Evolutionary conservation across 768 basidiomycete genomes (phyloP).

Genomic region (Psilocybe cubensis): DNA sequence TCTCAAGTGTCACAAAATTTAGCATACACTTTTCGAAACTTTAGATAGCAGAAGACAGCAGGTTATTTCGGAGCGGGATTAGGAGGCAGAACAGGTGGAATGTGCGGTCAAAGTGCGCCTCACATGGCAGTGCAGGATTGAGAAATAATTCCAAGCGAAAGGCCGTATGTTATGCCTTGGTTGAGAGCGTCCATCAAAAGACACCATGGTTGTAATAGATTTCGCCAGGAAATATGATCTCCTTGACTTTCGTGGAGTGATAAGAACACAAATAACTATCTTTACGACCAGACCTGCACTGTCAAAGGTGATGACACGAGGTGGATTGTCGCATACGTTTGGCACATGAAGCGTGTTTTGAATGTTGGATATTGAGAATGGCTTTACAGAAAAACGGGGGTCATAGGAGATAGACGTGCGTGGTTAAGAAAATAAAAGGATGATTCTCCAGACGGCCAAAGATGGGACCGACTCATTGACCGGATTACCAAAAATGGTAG

Average conservation of each 20-base stretch:
- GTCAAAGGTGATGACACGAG: not conserved
- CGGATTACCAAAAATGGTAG: not conserved
- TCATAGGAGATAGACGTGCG: slow-evolving; percentile 1
- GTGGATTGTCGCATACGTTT: not conserved
- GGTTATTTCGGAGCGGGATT: slow-evolving; percentile 12
- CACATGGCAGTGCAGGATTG: not conserved
- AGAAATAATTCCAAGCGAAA: not conserved
- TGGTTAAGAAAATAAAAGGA: slow-evolving; percentile 1
- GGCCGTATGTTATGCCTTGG: not conserved
- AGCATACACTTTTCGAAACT: slow-evolving; percentile 7
- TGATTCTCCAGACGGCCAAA: not conserved
- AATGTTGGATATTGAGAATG: not conserved
- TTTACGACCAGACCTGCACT: not conserved
- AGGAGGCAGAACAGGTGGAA: slow-evolving; percentile 4
- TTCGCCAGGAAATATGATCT: not conserved
- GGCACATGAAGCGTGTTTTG: not conserved
- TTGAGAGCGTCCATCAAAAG: not conserved
- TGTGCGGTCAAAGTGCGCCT: slow-evolving; percentile 4
- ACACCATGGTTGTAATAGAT: slow-evolving; percentile 5
- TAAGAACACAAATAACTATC: not conserved
- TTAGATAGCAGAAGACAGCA: not conserved
- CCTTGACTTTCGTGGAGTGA: slow-evolving; percentile 13
- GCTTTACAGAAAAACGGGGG: not conserved
- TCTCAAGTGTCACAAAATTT: slow-evolving; percentile 5
- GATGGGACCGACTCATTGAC: not conserved